These are phyloP conservation scores for Reutealis trisperma DNA, from an alignment of 345 rosid genomes.

Conservation along the genomic window DNA sequence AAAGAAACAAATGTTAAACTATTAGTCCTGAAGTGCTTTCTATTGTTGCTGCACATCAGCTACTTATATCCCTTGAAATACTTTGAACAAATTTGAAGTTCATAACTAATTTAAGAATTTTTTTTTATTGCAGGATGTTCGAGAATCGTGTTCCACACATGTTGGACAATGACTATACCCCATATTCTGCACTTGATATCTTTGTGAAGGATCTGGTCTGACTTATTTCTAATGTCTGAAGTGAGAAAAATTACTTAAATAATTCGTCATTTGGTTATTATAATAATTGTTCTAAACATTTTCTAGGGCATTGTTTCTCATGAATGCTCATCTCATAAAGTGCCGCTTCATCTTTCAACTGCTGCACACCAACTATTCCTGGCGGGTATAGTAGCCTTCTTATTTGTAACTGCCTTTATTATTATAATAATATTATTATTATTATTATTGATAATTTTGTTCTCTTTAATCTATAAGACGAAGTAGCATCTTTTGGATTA, in stretches of 20 bases:
- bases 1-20: background rate
- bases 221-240: slow-evolving; percentile 12
- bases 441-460: background rate
- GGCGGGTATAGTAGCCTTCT: slow-evolving; percentile 52
- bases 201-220: slow-evolving; percentile 97
- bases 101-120: slow-evolving; percentile 3
- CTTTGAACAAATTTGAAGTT: background rate
- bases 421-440: background rate
- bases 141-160: slow-evolving; percentile 97
- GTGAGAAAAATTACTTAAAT: slow-evolving; percentile 1
- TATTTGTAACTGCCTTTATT: no score
- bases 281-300: slow-evolving; percentile 22
- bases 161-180: slow-evolving; percentile 91
- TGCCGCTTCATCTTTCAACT: slow-evolving; percentile 85
- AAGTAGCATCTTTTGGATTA: background rate
- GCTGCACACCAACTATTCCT: slow-evolving; percentile 78
- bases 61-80: background rate
- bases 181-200: slow-evolving; percentile 91
- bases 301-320: slow-evolving; percentile 81
- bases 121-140: slow-evolving; percentile 75
- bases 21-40: background rate
- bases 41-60: background rate
- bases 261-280: background rate
- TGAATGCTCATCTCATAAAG: slow-evolving; percentile 66
- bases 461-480: background rate